These are phyloP conservation scores for Puccinia brachypodii DNA, from an alignment of 1,284 basidiomycete genomes.

Conservation along the genomic window DNA sequence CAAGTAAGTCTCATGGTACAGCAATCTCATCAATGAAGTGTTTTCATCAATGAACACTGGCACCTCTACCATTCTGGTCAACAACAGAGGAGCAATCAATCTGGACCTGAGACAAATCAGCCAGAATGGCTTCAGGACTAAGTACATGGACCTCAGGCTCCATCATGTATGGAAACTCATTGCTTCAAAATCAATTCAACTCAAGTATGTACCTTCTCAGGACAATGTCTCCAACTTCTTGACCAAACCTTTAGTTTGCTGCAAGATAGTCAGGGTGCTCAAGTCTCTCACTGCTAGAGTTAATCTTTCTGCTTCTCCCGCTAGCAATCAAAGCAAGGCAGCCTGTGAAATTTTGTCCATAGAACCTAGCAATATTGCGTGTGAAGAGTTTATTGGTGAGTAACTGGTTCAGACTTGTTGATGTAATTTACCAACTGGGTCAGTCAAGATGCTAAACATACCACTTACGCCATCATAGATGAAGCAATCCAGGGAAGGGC, in stretches of 20 bases:
- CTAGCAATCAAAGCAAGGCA: not conserved
- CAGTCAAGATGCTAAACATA: no score
- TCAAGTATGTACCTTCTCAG: not conserved
- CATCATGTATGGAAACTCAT: not conserved
- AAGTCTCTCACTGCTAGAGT: not conserved
- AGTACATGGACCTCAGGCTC: not conserved
- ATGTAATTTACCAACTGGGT: no score
- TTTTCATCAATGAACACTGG: not conserved
- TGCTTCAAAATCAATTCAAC: not conserved
- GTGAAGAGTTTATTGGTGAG: no score
- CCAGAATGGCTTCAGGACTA: not conserved
- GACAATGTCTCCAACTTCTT: not conserved
- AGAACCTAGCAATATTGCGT: no score
- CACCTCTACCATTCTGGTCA: not conserved
- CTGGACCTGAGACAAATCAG: not conserved
- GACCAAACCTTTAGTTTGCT: not conserved
- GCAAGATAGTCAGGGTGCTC: not conserved
- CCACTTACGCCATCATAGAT: no score
- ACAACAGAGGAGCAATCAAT: not conserved
- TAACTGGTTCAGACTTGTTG: no score
- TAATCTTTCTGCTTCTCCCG: not conserved
- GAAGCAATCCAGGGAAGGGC: no score
- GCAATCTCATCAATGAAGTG: not conserved
- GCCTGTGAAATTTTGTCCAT: not conserved
- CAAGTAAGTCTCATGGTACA: not conserved